phyloP scores from a whole-genome alignment of 139 green algal species.

The Chlorella vulgaris region DNA sequence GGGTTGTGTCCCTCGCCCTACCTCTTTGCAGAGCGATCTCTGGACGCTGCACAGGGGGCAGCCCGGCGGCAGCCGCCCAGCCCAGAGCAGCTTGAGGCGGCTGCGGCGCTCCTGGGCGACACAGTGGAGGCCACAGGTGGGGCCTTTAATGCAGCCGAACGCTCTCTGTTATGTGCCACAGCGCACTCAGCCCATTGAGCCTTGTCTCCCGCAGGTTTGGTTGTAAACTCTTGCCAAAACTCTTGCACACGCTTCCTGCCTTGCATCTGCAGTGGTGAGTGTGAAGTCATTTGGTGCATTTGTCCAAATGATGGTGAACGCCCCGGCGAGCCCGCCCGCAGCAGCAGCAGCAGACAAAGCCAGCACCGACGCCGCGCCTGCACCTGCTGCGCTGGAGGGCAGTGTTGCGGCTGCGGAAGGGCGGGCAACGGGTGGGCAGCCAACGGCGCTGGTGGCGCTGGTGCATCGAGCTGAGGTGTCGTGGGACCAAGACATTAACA shows the following conservation, averaged over 20 bases:
- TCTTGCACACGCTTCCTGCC: too few species aligned
- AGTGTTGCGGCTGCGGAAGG: too few species aligned
- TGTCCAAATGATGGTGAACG: too few species aligned
- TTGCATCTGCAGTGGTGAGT: too few species aligned
- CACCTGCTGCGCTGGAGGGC: too few species aligned
- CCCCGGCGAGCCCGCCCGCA: too few species aligned
- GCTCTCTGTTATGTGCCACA: not conserved
- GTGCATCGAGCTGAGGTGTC: slow-evolving; percentile 41
- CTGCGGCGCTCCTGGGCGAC: not conserved
- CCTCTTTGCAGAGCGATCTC: not conserved
- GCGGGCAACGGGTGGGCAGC: not conserved
- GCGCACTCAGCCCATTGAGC: too few species aligned
- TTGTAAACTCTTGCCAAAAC: too few species aligned
- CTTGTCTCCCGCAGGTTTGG: too few species aligned
- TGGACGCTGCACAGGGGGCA: not conserved
- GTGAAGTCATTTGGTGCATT: too few species aligned
- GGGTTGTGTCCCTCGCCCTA: not conserved
- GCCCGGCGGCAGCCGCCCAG: not conserved
- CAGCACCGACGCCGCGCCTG: too few species aligned
- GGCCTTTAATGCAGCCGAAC: not conserved
- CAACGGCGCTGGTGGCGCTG: slow-evolving; percentile 30
- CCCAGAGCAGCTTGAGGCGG: slow-evolving; percentile 15
- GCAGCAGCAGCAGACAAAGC: too few species aligned
- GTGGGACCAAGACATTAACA: slow-evolving; percentile 20
- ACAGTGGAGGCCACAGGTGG: slow-evolving; percentile 1